A percentile compares a stretch with the other conserved stretches of the same genome.
Evolutionary conservation across 75 land plant genomes (phyloP).

Genomic region (Picea glauca): DNA sequence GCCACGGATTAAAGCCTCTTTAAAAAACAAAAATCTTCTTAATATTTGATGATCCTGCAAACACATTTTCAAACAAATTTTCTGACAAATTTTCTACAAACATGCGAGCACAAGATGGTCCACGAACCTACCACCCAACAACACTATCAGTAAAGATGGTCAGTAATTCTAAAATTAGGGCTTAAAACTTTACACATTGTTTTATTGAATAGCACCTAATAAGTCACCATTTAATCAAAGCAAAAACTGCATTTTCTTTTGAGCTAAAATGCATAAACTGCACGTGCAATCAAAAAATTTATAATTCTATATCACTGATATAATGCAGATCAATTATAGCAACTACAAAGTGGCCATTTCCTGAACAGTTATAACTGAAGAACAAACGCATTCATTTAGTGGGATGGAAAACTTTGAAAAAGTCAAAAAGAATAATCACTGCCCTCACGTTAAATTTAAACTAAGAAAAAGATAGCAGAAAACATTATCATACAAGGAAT

Average conservation of each 20-base stretch:
- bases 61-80: too few species aligned
- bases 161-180: background rate
- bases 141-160: background rate
- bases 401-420: background rate
- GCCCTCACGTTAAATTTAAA: background rate
- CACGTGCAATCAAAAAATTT: too few species aligned
- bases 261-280: too few species aligned
- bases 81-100: slow-evolving; percentile 49
- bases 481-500: background rate
- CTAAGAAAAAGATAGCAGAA: background rate
- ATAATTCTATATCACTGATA: background rate
- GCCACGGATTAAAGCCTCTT: slow-evolving; percentile 94
- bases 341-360: background rate
- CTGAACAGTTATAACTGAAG: background rate
- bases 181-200: background rate
- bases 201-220: background rate
- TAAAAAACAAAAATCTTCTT: slow-evolving; percentile 74
- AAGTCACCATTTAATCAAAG: too few species aligned
- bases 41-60: slow-evolving; percentile 22
- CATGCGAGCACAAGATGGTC: slow-evolving; percentile 80
- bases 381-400: background rate
- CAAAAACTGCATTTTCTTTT: too few species aligned
- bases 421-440: background rate
- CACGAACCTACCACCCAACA: slow-evolving; percentile 64
- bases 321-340: background rate